A percentile compares a stretch with the other conserved stretches of the same genome.
These are phyloP conservation scores for Chenopodium album DNA, from an alignment of 148 eudicot genomes.

Conservation along the genomic window DNA sequence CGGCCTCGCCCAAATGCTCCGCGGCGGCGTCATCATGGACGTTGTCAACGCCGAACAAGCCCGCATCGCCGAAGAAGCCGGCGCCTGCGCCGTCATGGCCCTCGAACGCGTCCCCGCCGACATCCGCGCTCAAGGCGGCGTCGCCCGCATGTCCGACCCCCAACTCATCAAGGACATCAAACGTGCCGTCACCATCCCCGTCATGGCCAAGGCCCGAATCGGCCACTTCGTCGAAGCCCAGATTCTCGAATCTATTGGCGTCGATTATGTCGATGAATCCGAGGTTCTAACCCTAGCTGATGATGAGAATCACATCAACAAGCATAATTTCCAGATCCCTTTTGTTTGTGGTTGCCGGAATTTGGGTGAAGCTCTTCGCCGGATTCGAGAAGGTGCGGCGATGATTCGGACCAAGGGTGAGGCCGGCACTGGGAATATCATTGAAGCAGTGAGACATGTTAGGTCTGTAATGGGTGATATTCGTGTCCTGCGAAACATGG, in stretches of 20 bases:
- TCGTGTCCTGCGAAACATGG: conserved; percentile 69
- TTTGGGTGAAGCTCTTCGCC: conserved; percentile 78
- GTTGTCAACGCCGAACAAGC: conserved; percentile 90
- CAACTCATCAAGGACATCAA: conserved; percentile 88
- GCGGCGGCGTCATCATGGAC: conserved; percentile 97
- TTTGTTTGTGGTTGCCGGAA: conserved; percentile 93
- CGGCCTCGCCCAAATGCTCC: conserved; percentile 94
- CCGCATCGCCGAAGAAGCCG: conserved; percentile 90
- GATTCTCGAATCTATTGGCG: conserved; percentile 73
- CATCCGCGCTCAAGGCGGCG: conserved; percentile 92
- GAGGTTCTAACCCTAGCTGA: conserved; percentile 85
- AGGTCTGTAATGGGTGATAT: conserved; percentile 80
- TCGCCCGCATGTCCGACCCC: conserved; percentile 92
- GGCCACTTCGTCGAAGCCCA: conserved; percentile 98
- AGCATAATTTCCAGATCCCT: conserved; percentile 84
- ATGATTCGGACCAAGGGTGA: conserved; percentile 96
- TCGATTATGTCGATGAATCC: conserved; percentile 86
- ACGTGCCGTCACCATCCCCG: conserved; percentile 84
- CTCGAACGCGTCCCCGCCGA: conserved; percentile 96
- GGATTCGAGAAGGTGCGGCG: conserved; percentile 88
- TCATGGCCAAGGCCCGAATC: conserved; percentile 92
- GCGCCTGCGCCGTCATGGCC: conserved; percentile 97
- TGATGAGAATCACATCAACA: conserved; percentile 82
- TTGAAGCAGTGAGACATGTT: conserved; percentile 80
- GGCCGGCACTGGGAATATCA: conserved; percentile 81